Evolutionary conservation across 2,329 filamentous ascomycete genomes (phyloP).

Genomic region (Sarocladium kiliense): DNA sequence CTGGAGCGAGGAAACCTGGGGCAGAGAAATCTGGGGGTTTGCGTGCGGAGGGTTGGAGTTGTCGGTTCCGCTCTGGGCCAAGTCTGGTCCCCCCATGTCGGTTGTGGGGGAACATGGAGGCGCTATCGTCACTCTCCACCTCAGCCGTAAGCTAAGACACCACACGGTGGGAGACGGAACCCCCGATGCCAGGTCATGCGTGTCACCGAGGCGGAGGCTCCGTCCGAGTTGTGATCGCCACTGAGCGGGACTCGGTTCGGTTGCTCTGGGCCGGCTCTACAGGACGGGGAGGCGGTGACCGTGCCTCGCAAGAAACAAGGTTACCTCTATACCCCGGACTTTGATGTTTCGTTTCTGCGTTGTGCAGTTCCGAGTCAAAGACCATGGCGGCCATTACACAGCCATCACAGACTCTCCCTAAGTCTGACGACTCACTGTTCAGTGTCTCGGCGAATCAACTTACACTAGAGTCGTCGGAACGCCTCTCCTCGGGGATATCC

Average conservation of each 20-base stretch:
- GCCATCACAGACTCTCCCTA: neutral
- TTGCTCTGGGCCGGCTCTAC: neutral
- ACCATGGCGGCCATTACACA: neutral
- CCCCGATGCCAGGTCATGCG: constrained; percentile 1
- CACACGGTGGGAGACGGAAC: neutral
- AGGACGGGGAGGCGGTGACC: neutral
- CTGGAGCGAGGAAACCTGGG: neutral
- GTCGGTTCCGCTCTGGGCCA: neutral
- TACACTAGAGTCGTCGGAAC: constrained; percentile 13
- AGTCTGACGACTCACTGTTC: neutral
- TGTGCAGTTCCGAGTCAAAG: neutral
- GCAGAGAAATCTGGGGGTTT: constrained; percentile 3
- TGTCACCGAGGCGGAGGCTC: constrained; percentile 3
- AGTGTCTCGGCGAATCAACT: neutral
- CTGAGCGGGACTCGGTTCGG: neutral
- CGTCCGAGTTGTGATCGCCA: neutral
- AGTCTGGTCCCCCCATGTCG: neutral
- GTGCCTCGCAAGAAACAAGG: neutral
- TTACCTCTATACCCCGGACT: constrained; percentile 1
- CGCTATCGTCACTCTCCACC: constrained; percentile 7
- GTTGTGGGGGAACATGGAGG: neutral
- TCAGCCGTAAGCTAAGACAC: constrained; percentile 6
- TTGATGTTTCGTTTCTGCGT: neutral
- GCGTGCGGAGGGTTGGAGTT: neutral
- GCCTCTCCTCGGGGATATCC: constrained; percentile 13